Conservation (phyloP, 225 moss, liverwort and hornwort species). For the Antitrichia curtipendula region DNA sequence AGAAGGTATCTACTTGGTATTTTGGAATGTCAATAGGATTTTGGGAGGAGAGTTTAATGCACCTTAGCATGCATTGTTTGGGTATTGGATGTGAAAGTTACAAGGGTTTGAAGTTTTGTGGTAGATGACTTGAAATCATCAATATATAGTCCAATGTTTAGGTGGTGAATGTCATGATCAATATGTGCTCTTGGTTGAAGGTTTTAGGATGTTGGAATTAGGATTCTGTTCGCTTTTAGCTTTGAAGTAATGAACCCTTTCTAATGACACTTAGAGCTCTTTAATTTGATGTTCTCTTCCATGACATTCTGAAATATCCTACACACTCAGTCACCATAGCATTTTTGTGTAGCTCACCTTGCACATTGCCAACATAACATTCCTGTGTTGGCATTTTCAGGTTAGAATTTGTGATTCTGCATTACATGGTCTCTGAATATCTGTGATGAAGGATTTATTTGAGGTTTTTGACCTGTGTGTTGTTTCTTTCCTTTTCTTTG, state of each 20-base stretch:
- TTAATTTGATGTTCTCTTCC: background rate
- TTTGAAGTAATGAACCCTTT: background rate
- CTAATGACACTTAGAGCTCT: background rate
- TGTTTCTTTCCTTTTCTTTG: background rate
- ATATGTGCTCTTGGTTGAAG: background rate
- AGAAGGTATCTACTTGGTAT: rapidly evolving
- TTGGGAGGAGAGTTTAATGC: background rate
- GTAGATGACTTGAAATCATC: background rate
- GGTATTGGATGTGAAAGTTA: too few relatives aligned
- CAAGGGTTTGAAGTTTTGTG: background rate
- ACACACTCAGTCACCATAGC: background rate
- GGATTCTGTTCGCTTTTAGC: background rate
- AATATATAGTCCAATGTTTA: background rate
- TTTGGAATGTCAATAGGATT: too few relatives aligned
- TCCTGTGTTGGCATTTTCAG: background rate
- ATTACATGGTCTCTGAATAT: background rate
- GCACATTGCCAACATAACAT: background rate
- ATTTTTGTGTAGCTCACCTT: background rate
- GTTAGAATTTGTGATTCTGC: background rate
- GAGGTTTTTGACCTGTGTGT: background rate
- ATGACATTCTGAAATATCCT: background rate
- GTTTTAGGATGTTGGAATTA: background rate
- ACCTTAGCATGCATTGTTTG: background rate
- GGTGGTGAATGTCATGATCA: background rate
- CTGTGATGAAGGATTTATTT: background rate